phyloP scores from a whole-genome alignment of 2,329 filamentous ascomycete genomes.

The Ophiocordyceps robertsii region DNA sequence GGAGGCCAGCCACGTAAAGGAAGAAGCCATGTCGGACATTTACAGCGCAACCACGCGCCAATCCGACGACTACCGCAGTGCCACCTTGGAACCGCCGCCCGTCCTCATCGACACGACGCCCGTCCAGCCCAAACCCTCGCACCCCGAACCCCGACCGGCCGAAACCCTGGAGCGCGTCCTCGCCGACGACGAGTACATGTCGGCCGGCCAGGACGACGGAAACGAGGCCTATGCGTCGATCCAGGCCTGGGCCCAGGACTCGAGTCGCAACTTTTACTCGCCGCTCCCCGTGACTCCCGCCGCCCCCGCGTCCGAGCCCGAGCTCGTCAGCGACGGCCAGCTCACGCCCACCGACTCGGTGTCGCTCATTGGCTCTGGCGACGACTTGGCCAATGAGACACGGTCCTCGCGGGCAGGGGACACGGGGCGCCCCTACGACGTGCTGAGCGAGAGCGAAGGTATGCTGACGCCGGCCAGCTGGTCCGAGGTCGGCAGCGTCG shows the following conservation, averaged over 20 bases:
- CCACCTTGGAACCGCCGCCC: conserved; percentile 13
- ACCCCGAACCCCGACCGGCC: conserved; percentile 5
- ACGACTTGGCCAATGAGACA: conserved; percentile 31
- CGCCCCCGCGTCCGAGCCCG: conserved; percentile 35
- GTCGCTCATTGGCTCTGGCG: conserved; percentile 38
- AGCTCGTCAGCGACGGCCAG: conserved; percentile 37
- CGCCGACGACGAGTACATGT: conserved; percentile 35
- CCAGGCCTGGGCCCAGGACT: conserved; percentile 49
- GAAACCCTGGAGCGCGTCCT: conserved; percentile 22
- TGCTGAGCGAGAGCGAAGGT: conserved; percentile 46
- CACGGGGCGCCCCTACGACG: conserved; percentile 31
- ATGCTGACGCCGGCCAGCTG: conserved; percentile 48
- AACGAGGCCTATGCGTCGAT: conserved; percentile 44
- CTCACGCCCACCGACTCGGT: conserved; percentile 46
- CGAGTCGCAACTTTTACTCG: conserved; percentile 43
- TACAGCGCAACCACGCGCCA: conserved; percentile 42
- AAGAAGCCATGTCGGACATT: conserved; percentile 38
- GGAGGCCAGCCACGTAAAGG: conserved; percentile 25
- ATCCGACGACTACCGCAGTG: conserved; percentile 10
- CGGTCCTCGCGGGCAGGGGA: conserved; percentile 22
- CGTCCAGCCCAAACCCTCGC: too few relatives aligned
- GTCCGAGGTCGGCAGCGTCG: conserved; percentile 50
- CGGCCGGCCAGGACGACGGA: conserved; percentile 32
- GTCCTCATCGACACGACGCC: conserved; percentile 19
- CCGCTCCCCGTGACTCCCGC: conserved; percentile 40